Conservation (phyloP, 148 eudicot species). For the Nyssa sinensis region DNA sequence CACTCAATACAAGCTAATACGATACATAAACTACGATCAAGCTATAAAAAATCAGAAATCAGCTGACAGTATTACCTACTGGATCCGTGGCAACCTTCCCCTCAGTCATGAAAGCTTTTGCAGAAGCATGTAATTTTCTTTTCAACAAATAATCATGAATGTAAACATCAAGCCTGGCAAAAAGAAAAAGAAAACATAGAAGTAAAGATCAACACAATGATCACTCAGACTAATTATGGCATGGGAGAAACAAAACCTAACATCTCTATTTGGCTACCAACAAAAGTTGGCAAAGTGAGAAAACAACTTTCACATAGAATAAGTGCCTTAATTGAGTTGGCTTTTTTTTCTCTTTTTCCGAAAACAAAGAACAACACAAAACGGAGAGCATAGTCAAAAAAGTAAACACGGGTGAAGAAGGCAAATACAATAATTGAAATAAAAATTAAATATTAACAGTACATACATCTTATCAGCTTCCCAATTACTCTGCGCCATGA, state of each 20-base stretch:
- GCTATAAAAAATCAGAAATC: not conserved
- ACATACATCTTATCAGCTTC: slow-evolving; percentile 57
- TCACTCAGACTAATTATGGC: slow-evolving; percentile 5
- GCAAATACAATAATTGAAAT: not conserved
- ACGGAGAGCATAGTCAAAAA: not conserved
- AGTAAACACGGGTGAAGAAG: not conserved
- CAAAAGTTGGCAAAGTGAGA: not conserved
- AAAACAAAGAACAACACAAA: not conserved
- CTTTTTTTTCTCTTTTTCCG: not conserved
- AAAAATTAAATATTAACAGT: not conserved
- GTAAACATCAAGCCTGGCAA: slow-evolving; percentile 90
- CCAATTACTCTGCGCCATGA: slow-evolving; percentile 57
- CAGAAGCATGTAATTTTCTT: slow-evolving; percentile 84
- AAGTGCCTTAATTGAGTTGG: not conserved
- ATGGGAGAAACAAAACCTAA: not conserved
- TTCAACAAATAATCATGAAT: slow-evolving; percentile 95
- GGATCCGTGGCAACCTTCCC: slow-evolving; percentile 99
- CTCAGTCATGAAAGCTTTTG: slow-evolving; percentile 98
- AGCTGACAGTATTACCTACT: slow-evolving; percentile 60
- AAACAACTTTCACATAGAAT: not conserved
- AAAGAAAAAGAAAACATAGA: slow-evolving; percentile 8
- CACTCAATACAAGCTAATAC: not conserved
- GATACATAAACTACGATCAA: not conserved
- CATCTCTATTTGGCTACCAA: not conserved
- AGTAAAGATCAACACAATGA: not conserved